Evolutionary conservation across 805 yeast genomes (phyloP).

Genomic region (Teunomyces atbi): DNA sequence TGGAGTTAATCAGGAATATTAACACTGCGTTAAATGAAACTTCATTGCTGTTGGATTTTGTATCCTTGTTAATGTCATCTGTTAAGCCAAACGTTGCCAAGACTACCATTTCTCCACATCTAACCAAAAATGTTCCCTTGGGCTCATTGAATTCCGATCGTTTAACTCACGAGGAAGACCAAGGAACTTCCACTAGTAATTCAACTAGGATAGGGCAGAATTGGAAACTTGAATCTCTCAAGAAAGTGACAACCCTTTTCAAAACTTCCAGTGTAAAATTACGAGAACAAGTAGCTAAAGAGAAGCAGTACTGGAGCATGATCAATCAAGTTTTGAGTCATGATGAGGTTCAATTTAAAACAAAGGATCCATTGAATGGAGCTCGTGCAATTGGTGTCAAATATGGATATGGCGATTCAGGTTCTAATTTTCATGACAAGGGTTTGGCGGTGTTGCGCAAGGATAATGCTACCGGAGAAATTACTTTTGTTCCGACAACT

Average conservation of each 20-base stretch:
- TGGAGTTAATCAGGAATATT: conserved; percentile 52
- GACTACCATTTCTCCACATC: conserved; percentile 82
- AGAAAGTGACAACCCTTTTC: conserved; percentile 52
- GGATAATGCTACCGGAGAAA: conserved; percentile 32
- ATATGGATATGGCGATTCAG: conserved; percentile 90
- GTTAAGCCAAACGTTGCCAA: conserved; percentile 83
- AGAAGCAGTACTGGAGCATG: conserved; percentile 64
- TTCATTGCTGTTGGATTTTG: conserved; percentile 81
- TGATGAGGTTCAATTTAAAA: conserved; percentile 65
- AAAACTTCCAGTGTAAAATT: conserved; percentile 51
- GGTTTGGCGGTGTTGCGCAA: conserved; percentile 75
- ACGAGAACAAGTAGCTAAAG: conserved; percentile 54
- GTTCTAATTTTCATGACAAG: conserved; percentile 69
- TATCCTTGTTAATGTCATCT: conserved; percentile 76
- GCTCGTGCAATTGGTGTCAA: conserved; percentile 70
- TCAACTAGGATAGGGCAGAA: conserved; percentile 57
- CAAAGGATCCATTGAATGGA: conserved; percentile 49
- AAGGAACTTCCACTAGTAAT: conserved; percentile 18
- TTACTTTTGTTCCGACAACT: conserved; percentile 30
- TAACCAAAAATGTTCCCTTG: conserved; percentile 68
- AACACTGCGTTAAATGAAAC: conserved; percentile 82
- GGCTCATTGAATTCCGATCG: conserved; percentile 65
- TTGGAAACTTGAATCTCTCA: conserved; percentile 78
- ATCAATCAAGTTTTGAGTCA: conserved; percentile 45
- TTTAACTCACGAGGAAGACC: conserved; percentile 21